phyloP scores from a whole-genome alignment of 163 green algal species.

The Chloroidium sp. region DNA sequence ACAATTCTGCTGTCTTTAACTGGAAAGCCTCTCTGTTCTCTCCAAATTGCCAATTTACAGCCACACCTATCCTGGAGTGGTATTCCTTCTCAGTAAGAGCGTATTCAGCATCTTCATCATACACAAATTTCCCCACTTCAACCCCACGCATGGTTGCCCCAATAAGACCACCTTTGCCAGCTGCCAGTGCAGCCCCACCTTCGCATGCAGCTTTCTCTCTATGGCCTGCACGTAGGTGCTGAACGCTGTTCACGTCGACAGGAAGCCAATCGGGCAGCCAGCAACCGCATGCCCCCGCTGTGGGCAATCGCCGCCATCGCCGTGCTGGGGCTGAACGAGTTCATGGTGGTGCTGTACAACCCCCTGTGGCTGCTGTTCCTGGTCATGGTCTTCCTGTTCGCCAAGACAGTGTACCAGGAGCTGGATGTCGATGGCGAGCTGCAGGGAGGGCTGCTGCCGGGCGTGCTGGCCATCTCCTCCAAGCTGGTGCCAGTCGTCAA shows the following conservation, averaged over 20 bases:
- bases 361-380: constrained; percentile 60
- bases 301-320: constrained; percentile 87
- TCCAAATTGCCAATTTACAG: too few relatives aligned
- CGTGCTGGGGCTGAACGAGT: constrained; percentile 90
- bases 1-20: too few relatives aligned
- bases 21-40: too few relatives aligned
- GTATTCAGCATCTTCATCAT: too few relatives aligned
- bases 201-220: too few relatives aligned
- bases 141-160: too few relatives aligned
- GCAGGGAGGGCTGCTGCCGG: constrained; percentile 60
- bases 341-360: constrained; percentile 76
- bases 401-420: constrained; percentile 40
- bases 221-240: background rate
- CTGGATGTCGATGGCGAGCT: constrained; percentile 84
- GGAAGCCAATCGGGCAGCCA: constrained; percentile 69
- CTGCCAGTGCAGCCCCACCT: too few relatives aligned
- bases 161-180: too few relatives aligned
- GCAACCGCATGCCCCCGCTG: constrained; percentile 63
- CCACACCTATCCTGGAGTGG: too few relatives aligned
- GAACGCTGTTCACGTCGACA: constrained; percentile 19
- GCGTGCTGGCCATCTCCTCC: constrained; percentile 41
- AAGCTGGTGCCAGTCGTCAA: constrained; percentile 57
- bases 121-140: too few relatives aligned
- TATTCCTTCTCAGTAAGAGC: too few relatives aligned
- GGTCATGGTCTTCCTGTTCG: constrained; percentile 55